A percentile compares a stretch with the other conserved stretches of the same genome.
Conservation (phyloP, 2,329 filamentous ascomycete species). For the Arthroderma sp. region DNA sequence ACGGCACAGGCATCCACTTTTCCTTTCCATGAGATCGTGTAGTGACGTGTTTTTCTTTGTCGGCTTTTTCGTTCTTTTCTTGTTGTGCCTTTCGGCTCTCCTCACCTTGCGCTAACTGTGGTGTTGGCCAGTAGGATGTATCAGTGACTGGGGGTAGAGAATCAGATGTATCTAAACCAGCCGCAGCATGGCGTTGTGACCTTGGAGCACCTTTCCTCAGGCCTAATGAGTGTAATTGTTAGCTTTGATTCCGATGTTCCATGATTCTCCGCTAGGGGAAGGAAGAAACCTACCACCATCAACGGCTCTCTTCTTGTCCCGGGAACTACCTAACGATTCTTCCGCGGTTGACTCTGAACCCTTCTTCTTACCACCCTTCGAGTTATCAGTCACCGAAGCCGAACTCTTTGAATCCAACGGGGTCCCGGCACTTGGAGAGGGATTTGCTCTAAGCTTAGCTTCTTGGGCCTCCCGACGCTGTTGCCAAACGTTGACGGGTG, state of each 20-base stretch:
- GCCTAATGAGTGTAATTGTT: slow-evolving; percentile 8
- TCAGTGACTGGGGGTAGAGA: slow-evolving; percentile 58
- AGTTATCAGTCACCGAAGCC: slow-evolving; percentile 5
- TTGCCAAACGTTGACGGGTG: slow-evolving; percentile 77
- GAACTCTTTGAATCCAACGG: too few relatives aligned
- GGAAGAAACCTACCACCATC: slow-evolving; percentile 17
- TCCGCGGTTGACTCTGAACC: slow-evolving; percentile 15
- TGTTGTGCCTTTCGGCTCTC: slow-evolving; percentile 59
- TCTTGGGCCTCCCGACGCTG: slow-evolving; percentile 57
- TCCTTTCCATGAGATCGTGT: slow-evolving; percentile 55
- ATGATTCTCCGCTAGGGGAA: too few relatives aligned
- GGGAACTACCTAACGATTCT: slow-evolving; percentile 6
- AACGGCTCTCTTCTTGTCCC: slow-evolving; percentile 25
- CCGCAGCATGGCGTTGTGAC: slow-evolving; percentile 8
- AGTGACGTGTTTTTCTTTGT: slow-evolving; percentile 48
- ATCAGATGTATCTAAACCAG: slow-evolving; percentile 9
- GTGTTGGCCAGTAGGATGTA: slow-evolving; percentile 76
- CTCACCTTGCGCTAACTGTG: slow-evolving; percentile 63
- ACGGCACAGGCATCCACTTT: slow-evolving; percentile 73
- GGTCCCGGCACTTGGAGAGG: slow-evolving; percentile 4
- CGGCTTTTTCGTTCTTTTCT: slow-evolving; percentile 33
- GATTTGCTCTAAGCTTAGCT: slow-evolving; percentile 34
- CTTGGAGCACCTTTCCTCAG: slow-evolving; percentile 13
- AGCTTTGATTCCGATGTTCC: neutral
- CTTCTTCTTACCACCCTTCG: slow-evolving; percentile 31